phyloP scores from a whole-genome alignment of 2,329 filamentous ascomycete genomes.

The Aureobasidium sp. region DNA sequence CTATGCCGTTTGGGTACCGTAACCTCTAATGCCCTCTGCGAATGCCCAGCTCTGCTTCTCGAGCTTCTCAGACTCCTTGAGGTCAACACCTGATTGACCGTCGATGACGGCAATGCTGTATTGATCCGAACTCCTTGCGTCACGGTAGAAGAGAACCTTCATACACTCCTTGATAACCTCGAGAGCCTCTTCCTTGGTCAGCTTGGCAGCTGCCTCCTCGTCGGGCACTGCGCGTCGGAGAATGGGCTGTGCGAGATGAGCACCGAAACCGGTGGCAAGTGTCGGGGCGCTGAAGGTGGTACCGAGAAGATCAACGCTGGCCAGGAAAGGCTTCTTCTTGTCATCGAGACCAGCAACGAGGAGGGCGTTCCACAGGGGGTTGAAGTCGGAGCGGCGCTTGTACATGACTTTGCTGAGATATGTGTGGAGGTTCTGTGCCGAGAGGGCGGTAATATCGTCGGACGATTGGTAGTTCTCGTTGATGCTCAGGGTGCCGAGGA shows the following conservation, averaged over 20 bases:
- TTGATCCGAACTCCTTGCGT: conserved; percentile 82
- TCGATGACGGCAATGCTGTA: conserved; percentile 90
- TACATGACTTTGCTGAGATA: conserved; percentile 96
- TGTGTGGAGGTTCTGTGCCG: conserved; percentile 90
- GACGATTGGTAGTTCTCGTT: conserved; percentile 70
- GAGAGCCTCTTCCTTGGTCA: conserved; percentile 72
- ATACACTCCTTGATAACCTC: conserved; percentile 83
- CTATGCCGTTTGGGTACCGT: conserved; percentile 65
- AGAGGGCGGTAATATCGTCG: conserved; percentile 44
- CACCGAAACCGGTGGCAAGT: conserved; percentile 87
- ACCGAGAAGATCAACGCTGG: conserved; percentile 82
- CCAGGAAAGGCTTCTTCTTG: conserved; percentile 75
- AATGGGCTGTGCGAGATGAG: conserved; percentile 86
- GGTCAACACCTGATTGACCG: conserved; percentile 69
- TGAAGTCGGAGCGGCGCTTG: conserved; percentile 87
- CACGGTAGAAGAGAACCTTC: conserved; percentile 97
- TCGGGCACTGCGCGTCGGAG: conserved; percentile 77
- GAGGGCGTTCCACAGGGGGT: conserved; percentile 95
- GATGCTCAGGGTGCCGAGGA: conserved; percentile 78
- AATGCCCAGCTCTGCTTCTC: conserved; percentile 98
- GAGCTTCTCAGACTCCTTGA: conserved; percentile 77
- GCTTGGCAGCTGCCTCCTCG: conserved; percentile 63
- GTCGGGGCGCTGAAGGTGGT: conserved; percentile 85
- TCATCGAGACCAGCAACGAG: conserved; percentile 84
- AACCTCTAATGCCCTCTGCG: conserved; percentile 88